Conservation (phyloP, 208 protist genomes). For the Phytomonas sp. region DNA sequence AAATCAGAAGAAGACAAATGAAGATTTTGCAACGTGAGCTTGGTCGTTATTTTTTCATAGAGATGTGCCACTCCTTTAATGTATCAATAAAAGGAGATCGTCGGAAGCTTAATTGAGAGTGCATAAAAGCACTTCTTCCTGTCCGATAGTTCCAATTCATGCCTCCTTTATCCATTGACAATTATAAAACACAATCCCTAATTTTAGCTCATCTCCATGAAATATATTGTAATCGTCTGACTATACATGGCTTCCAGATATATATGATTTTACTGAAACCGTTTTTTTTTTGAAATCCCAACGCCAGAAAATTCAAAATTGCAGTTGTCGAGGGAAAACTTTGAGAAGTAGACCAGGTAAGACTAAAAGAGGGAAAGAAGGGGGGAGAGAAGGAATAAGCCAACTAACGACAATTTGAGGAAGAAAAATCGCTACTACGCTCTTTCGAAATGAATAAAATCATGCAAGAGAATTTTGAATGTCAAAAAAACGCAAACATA, state of each 20-base stretch:
- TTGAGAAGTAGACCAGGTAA: conserved; percentile 5
- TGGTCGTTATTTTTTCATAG: neutral
- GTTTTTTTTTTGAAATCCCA: neutral
- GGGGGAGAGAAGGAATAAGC: neutral
- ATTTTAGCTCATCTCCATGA: neutral
- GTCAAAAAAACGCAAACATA: conserved; percentile 10
- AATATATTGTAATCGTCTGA: neutral
- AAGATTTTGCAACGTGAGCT: neutral
- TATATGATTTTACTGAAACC: neutral
- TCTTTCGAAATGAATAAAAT: conserved; percentile 9
- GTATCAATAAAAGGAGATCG: neutral
- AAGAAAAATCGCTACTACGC: neutral
- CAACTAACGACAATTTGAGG: neutral
- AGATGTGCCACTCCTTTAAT: neutral
- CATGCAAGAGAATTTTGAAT: conserved; percentile 3
- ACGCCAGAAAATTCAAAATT: neutral
- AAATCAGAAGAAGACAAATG: neutral
- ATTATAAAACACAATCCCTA: neutral
- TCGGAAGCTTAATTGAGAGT: neutral
- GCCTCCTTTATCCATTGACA: neutral
- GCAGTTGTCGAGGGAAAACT: conserved; percentile 2
- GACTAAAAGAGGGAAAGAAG: conserved; percentile 8
- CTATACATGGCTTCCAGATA: neutral
- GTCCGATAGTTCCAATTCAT: neutral
- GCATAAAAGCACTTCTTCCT: neutral